phyloP scores from a whole-genome alignment of 2,329 filamentous ascomycete genomes.

The Ambrosiella cleistominuta region DNA sequence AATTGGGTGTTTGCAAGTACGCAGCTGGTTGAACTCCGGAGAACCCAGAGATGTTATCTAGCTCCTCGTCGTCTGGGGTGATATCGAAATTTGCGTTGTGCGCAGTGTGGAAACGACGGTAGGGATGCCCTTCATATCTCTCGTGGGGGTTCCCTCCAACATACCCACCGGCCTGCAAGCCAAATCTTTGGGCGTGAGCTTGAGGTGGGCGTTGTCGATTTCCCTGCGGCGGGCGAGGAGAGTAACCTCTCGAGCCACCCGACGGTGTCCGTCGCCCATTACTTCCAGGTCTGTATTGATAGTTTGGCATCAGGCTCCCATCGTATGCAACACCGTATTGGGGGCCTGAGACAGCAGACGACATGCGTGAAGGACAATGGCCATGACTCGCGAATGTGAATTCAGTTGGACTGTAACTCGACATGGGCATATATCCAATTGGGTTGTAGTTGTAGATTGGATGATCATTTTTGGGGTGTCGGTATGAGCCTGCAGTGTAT shows the following conservation, averaged over 20 bases:
- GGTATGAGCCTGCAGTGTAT: constrained; percentile 1
- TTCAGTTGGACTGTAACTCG: not conserved
- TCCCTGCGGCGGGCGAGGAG: not conserved
- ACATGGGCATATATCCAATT: not conserved
- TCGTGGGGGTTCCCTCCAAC: constrained; percentile 1
- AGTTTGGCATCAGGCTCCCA: not conserved
- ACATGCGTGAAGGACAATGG: constrained; percentile 2
- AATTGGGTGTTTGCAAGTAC: not conserved
- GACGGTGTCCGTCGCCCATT: not conserved
- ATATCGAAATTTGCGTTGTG: not conserved
- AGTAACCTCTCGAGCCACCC: not conserved
- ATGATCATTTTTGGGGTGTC: constrained; percentile 6
- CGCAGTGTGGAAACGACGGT: constrained; percentile 5
- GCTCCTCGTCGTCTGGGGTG: not conserved
- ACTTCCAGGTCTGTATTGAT: not conserved
- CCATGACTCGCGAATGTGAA: not conserved
- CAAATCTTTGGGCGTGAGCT: constrained; percentile 2
- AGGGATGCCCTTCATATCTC: constrained; percentile 1
- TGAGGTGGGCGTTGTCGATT: not conserved
- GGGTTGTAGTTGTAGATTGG: constrained; percentile 11
- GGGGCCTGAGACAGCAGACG: not conserved
- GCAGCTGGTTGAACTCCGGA: not conserved
- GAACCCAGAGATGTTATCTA: not conserved
- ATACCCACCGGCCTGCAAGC: not conserved
- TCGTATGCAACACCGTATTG: not conserved